Evolutionary conservation across 139 green algal genomes (phyloP), one percentile per base, ranked within the genome.

Genomic region (Coccomyxa sp.): DNA sequence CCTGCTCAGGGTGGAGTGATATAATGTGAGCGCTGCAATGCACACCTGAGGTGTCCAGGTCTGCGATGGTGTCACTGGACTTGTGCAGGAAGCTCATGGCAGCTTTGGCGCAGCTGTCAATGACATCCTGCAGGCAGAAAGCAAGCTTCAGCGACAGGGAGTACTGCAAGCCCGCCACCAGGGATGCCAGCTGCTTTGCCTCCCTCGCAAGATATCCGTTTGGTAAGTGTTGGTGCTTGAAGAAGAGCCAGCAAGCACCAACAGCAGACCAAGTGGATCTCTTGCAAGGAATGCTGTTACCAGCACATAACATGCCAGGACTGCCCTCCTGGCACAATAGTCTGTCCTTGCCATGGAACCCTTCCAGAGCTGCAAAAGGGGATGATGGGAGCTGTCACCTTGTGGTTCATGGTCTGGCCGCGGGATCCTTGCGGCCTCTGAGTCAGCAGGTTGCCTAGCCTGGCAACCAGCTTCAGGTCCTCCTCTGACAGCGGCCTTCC

Each of bases 61-160:
- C 14, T 1, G 69, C 10, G 14, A 74, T 14, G 33, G 27, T 50
- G 33, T 74, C 69, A 16, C 22, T 12, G 14, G 29, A n/a, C 12
- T 40, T 41, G 16, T 44, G 8, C 14, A 78, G 55, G 44, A 35
- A 68, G 31, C 35, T 73, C 14, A 71, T 27, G 9, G 79, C 71
- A 35, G 31, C 40, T 22, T 78, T 37, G 70, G 64, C 40, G 54
- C 54, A 55, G 33, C 29, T 0, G 10, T 14, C 36, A 34, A 76
- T 34, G 4, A 35, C 69, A 16, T 76, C 70, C 70, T 81, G 76
- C 68, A 68, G 18, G 77, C 24, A 55, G 39, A 40, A 44, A 58
- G 55, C 10, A n/a, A n/a, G n/a, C n/a, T n/a, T n/a, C n/a, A n/a
- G n/a, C n/a, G n/a, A n/a, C n/a, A n/a, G n/a, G n/a, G n/a, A n/a